Evolutionary conservation across 2,329 filamentous ascomycete species (phyloP).

Genomic region (Zarea fungicola): DNA sequence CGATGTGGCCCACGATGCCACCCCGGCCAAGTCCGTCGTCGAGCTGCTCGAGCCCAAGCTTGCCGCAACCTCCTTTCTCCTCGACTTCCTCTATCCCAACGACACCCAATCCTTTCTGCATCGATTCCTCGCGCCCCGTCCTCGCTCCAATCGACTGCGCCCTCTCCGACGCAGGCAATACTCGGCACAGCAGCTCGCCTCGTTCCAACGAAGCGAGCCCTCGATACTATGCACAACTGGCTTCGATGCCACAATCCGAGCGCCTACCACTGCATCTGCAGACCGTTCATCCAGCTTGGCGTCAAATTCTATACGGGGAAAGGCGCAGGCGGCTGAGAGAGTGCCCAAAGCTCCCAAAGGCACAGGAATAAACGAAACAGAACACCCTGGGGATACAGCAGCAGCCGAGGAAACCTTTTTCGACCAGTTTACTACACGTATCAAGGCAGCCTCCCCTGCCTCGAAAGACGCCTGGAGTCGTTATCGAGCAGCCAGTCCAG

Average conservation of each 20-base stretch:
- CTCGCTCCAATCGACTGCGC: background rate
- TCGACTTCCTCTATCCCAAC: conserved; percentile 53
- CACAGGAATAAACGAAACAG: background rate
- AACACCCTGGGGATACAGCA: too few relatives aligned
- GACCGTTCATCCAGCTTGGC: background rate
- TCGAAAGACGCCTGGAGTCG: conserved; percentile 31
- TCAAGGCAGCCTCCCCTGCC: background rate
- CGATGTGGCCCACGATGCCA: conserved; percentile 19
- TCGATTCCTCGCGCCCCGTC: conserved; percentile 18
- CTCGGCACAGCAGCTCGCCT: conserved; percentile 4
- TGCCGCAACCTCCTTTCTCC: conserved; percentile 43
- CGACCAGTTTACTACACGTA: background rate
- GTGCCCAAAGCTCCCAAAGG: too few relatives aligned
- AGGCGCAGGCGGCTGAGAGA: too few relatives aligned
- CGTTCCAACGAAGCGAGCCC: conserved; percentile 1
- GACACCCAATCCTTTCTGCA: conserved; percentile 39
- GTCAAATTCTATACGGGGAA: too few relatives aligned
- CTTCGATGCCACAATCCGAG: background rate
- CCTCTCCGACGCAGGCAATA: conserved; percentile 10
- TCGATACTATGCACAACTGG: background rate
- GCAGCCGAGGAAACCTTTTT: background rate
- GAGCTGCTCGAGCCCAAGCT: conserved; percentile 23
- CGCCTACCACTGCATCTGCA: background rate
- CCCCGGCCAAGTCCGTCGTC: conserved; percentile 12
- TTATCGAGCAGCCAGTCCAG: conserved; percentile 33